phyloP scores from a whole-genome alignment of 2,329 filamentous ascomycete species.

The Triangularia verruculosa region DNA sequence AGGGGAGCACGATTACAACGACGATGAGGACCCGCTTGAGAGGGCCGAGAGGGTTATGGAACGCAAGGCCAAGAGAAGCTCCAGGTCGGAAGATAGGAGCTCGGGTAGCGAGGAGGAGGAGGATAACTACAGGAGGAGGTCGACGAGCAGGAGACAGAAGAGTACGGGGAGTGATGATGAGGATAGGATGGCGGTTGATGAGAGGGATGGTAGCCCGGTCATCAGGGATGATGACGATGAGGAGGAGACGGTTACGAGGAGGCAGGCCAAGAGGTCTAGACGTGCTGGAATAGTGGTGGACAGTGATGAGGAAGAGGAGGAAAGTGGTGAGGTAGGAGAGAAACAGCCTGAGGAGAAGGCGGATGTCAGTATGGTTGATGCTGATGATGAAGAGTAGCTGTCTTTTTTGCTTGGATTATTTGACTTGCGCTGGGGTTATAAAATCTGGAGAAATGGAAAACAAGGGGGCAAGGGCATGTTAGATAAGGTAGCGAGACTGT shows the following conservation, averaged over 20 bases:
- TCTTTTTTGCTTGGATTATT: slow-evolving; percentile 5
- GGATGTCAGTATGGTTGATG: slow-evolving; percentile 28
- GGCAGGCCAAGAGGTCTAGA: slow-evolving; percentile 42
- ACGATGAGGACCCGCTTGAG: slow-evolving; percentile 37
- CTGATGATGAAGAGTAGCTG: slow-evolving; percentile 17
- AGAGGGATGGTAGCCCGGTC: slow-evolving; percentile 39
- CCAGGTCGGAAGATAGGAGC: background rate
- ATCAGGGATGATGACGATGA: slow-evolving; percentile 44
- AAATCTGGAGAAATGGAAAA: background rate
- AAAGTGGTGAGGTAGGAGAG: slow-evolving; percentile 11
- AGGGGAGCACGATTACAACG: slow-evolving; percentile 30
- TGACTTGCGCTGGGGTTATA: background rate
- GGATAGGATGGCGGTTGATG: slow-evolving; percentile 48
- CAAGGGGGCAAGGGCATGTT: background rate
- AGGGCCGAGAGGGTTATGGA: slow-evolving; percentile 32
- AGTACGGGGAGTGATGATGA: slow-evolving; percentile 31
- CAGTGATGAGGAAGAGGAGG: slow-evolving; percentile 49
- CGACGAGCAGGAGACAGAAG: slow-evolving; percentile 20
- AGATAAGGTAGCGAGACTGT: background rate
- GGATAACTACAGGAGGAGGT: slow-evolving; percentile 25
- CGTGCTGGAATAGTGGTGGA: slow-evolving; percentile 52
- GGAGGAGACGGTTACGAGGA: slow-evolving; percentile 43
- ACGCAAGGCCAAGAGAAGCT: slow-evolving; percentile 18
- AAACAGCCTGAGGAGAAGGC: slow-evolving; percentile 13
- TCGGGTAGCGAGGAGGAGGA: slow-evolving; percentile 36